phyloP scores from a whole-genome alignment of 352 stramenopile species.

The Phytophthora aleatoria region DNA sequence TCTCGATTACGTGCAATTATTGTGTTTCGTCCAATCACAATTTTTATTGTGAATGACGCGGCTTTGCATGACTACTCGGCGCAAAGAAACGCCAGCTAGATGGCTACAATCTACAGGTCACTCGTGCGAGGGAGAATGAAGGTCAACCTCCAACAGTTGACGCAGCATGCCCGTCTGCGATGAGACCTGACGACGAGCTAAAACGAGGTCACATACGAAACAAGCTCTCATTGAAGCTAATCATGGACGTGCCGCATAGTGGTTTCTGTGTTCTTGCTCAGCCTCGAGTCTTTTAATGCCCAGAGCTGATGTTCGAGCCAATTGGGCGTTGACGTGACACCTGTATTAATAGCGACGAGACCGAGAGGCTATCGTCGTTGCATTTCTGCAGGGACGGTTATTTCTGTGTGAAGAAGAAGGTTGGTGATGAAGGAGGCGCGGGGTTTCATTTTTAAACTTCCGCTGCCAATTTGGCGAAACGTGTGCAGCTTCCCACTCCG shows the following conservation, averaged over 20 bases:
- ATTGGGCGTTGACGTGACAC: constrained; percentile 10
- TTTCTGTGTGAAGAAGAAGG: constrained; percentile 33
- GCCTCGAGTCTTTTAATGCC: constrained; percentile 20
- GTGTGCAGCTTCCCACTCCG: constrained; percentile 37
- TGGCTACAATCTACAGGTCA: constrained; percentile 16
- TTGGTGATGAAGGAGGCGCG: constrained; percentile 23
- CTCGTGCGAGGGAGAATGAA: neutral
- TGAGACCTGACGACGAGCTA: constrained; percentile 20
- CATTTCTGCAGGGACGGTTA: constrained; percentile 30
- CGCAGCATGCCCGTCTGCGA: neutral
- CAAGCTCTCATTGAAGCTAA: constrained; percentile 19
- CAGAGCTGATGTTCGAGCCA: constrained; percentile 13
- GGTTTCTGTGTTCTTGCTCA: constrained; percentile 20
- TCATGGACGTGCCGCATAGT: constrained; percentile 18
- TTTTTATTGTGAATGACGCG: constrained; percentile 19
- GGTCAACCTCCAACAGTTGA: neutral
- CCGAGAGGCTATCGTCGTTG: constrained; percentile 26
- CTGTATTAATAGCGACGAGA: constrained; percentile 38
- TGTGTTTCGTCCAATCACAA: constrained; percentile 21
- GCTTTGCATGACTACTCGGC: constrained; percentile 12
- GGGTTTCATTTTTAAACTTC: constrained; percentile 81
- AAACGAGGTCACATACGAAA: constrained; percentile 8
- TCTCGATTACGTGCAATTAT: constrained; percentile 4
- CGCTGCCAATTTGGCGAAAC: constrained; percentile 49
- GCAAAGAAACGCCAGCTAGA: constrained; percentile 17